Evolutionary conservation across 1,139 yeast species (phyloP), one percentile per base, ranked within the genome.

Genomic region (Komagataea norvegica): DNA sequence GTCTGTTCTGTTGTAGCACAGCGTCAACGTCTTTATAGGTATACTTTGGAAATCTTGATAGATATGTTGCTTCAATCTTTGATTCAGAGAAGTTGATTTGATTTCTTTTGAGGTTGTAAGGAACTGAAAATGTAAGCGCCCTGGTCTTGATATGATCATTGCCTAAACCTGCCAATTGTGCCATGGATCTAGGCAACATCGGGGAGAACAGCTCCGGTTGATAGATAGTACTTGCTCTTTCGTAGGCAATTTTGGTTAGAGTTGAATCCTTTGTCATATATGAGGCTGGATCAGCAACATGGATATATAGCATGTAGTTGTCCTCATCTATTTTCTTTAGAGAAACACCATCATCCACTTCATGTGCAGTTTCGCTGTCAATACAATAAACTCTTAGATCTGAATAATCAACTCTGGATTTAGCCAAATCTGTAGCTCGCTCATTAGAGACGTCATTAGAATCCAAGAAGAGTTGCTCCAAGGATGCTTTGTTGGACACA

Each of bases 261-360:
- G 64, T 60, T 2, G 79, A 71, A 6, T 61, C 54, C 2, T 77
- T 74, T 1, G 25, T 27, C 40, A 78, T 59, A 51, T 67, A 77
- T 0, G 93, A 79, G 0, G 87, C 70, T 0, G 97, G 97, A 56
- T 89, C 91, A 1, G 98, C 97, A 43, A 91, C 77, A 59, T 85
- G 96, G 7, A 87, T 69, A 24, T 81, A 73, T 6, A 89, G 53
- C 2, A 64, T 62, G 49, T 65, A 72, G 5, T 56, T 52, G 1
- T 60, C 59, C 0, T 59, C 61, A 2, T 52, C 56, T 0, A 62
- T 43, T 21, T 56, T 56, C 27, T 65, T 65, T 15, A 91, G 62
- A 0, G 95, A 77, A 20, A 91, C 70, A 32, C 97, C 98, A 59
- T 91, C 98, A 59, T 91, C 98, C 44, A 91, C 84, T 59, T 91